Conservation (phyloP, 129 eudicot genomes). For the Mikania micrantha region DNA sequence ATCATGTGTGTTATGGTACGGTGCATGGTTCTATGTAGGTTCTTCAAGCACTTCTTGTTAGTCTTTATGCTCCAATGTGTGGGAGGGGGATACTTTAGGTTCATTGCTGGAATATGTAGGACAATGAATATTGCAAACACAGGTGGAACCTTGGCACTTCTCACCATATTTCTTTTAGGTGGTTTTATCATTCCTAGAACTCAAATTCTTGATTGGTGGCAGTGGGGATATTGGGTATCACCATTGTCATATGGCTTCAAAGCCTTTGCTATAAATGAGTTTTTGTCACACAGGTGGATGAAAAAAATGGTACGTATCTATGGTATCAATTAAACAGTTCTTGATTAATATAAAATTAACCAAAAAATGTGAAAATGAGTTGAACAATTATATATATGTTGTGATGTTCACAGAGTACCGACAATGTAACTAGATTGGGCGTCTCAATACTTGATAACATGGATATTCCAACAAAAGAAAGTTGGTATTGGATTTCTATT, state of each 20-base stretch:
- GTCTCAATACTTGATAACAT: slow-evolving; percentile 26
- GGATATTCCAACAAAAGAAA: slow-evolving; percentile 23
- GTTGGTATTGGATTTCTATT: slow-evolving; percentile 43
- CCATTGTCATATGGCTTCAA: slow-evolving; percentile 50
- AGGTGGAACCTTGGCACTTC: slow-evolving; percentile 61
- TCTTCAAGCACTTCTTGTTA: slow-evolving; percentile 67
- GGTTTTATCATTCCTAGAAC: slow-evolving; percentile 65
- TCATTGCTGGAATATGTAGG: slow-evolving; percentile 65
- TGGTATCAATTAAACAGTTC: no score
- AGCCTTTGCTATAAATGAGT: slow-evolving; percentile 43
- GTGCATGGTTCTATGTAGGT: slow-evolving; percentile 45
- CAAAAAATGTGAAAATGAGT: not conserved
- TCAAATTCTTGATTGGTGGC: slow-evolving; percentile 29
- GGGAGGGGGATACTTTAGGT: slow-evolving; percentile 62
- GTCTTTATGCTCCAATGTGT: slow-evolving; percentile 58
- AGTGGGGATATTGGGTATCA: slow-evolving; percentile 53
- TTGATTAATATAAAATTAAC: no score
- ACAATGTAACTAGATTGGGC: slow-evolving; percentile 38
- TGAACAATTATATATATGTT: not conserved
- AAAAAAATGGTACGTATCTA: slow-evolving; percentile 44
- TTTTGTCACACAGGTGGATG: slow-evolving; percentile 50
- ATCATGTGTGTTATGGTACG: no score
- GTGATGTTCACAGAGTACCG: slow-evolving; percentile 31
- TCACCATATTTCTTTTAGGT: slow-evolving; percentile 56
- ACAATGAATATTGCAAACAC: slow-evolving; percentile 66